A percentile compares a stretch with the other conserved stretches of the same genome.
These are phyloP conservation scores for Fusarium nanum DNA, from an alignment of 2,329 filamentous ascomycete species.

Conservation along the genomic window DNA sequence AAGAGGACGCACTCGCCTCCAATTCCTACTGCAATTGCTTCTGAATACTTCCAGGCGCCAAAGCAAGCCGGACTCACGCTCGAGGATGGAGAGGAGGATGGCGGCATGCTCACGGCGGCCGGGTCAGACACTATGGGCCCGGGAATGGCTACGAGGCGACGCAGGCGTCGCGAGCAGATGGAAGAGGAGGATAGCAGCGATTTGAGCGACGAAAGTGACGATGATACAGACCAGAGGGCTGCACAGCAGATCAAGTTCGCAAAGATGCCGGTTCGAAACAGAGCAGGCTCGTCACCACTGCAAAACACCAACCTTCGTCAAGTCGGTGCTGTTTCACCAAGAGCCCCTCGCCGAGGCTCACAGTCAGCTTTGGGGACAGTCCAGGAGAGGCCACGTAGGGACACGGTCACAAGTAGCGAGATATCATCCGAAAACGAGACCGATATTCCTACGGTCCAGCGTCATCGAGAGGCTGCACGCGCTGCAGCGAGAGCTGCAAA, in stretches of 20 bases:
- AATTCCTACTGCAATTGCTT: conserved; percentile 83
- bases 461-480: conserved; percentile 70
- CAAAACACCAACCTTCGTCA: conserved; percentile 73
- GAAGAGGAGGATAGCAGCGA: conserved; percentile 90
- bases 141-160: conserved; percentile 73
- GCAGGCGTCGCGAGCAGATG: conserved; percentile 76
- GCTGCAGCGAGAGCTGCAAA: conserved; percentile 61
- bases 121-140: conserved; percentile 76
- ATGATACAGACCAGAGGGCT: conserved; percentile 78
- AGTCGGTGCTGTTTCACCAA: conserved; percentile 60
- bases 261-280: conserved; percentile 90
- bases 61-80: conserved; percentile 72
- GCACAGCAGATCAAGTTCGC: conserved; percentile 94
- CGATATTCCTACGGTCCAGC: conserved; percentile 73
- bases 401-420: conserved; percentile 85
- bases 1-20: conserved; percentile 88
- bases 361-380: conserved; percentile 77
- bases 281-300: conserved; percentile 89
- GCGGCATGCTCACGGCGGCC: conserved; percentile 76
- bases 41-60: conserved; percentile 84
- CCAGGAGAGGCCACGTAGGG: conserved; percentile 75
- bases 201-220: conserved; percentile 85
- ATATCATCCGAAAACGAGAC: conserved; percentile 86
- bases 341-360: conserved; percentile 71
- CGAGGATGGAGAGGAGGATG: conserved; percentile 78